These are phyloP conservation scores for Trichoderma arundinaceum DNA, from an alignment of 2,329 filamentous ascomycete genomes.

Conservation along the genomic window DNA sequence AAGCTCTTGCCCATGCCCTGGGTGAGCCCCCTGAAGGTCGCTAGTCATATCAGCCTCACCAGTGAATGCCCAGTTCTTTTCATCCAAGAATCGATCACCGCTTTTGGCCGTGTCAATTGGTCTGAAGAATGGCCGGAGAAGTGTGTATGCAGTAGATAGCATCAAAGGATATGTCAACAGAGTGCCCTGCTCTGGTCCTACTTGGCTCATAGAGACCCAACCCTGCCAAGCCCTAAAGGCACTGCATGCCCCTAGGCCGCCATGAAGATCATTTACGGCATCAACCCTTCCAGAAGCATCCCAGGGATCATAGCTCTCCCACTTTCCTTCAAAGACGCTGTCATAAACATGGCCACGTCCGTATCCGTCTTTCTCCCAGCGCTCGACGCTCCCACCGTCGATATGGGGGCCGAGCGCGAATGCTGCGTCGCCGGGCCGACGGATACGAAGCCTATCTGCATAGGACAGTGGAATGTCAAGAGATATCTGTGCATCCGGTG, in stretches of 20 bases:
- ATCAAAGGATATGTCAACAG: conserved; percentile 81
- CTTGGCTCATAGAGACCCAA: conserved; percentile 81
- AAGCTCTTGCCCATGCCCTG: conserved; percentile 73
- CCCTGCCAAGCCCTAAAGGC: conserved; percentile 91
- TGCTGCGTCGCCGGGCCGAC: conserved; percentile 70
- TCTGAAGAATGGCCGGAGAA: conserved; percentile 84
- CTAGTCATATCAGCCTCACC: conserved; percentile 54
- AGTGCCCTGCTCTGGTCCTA: conserved; percentile 76
- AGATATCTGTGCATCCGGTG: conserved; percentile 55
- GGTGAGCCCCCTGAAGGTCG: conserved; percentile 72
- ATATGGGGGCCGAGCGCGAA: conserved; percentile 77
- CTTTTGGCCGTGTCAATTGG: conserved; percentile 43
- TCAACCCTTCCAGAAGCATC: conserved; percentile 72
- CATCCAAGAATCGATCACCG: conserved; percentile 51
- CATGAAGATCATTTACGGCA: conserved; percentile 76
- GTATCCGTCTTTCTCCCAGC: conserved; percentile 75
- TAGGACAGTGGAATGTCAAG: conserved; percentile 66
- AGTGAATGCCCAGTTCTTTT: conserved; percentile 65
- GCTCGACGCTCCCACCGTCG: conserved; percentile 75
- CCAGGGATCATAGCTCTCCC: conserved; percentile 85
- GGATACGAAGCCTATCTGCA: conserved; percentile 73
- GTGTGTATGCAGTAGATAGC: conserved; percentile 76
- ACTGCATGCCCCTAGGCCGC: conserved; percentile 79
- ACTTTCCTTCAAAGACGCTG: conserved; percentile 72
- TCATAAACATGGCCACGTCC: conserved; percentile 72